Evolutionary conservation across 148 eudicot genomes (phyloP).

Genomic region (Silene latifolia): DNA sequence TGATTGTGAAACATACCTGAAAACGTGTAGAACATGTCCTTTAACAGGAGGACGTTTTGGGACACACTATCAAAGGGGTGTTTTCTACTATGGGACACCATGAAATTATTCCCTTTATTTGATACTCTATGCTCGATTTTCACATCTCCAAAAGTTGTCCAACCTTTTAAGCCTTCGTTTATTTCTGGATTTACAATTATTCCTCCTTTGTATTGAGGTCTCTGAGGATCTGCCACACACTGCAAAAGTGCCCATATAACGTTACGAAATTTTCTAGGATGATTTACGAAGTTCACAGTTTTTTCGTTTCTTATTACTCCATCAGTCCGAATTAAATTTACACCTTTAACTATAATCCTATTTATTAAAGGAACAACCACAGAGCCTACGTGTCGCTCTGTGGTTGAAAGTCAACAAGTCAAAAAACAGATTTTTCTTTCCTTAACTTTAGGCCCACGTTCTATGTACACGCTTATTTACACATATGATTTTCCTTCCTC

Average conservation of each 20-base stretch:
- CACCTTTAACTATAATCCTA: no score
- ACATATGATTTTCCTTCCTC: no score
- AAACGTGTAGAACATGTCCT: constrained; percentile 41
- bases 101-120: constrained; percentile 37
- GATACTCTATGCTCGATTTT: constrained; percentile 33
- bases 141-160: constrained; percentile 43
- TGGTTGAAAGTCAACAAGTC: no score
- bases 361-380: no score
- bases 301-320: no score
- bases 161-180: constrained; percentile 42
- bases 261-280: no score
- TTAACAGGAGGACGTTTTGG: constrained; percentile 31
- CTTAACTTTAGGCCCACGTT: no score
- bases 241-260: constrained; percentile 12
- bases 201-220: constrained; percentile 63
- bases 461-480: no score
- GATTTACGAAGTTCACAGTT: no score
- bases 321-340: no score
- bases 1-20: constrained; percentile 34
- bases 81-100: constrained; percentile 41
- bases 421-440: no score
- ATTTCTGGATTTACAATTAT: constrained; percentile 51
- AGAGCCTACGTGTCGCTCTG: no score
- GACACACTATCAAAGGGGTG: constrained; percentile 39
- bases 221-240: constrained; percentile 48